Conservation (phyloP, 1,284 basidiomycete species). For the Baeospora myosura region DNA sequence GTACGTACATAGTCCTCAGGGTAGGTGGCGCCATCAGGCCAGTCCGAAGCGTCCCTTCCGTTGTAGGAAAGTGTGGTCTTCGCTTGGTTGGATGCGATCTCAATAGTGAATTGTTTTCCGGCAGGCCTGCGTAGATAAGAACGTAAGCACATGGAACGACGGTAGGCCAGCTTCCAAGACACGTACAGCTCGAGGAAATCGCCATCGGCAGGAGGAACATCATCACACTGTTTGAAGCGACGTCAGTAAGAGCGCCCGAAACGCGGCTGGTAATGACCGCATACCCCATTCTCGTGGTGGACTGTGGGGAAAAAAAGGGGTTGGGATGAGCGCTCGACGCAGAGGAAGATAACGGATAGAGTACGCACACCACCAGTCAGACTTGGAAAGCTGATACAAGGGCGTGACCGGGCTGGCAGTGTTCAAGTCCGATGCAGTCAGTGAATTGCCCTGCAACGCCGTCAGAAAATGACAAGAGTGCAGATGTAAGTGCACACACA, state of each 20-base stretch:
- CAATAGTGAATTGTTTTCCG: slow-evolving; percentile 21
- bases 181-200: slow-evolving; percentile 39
- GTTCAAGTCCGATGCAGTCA: slow-evolving; percentile 27
- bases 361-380: slow-evolving; percentile 29
- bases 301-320: slow-evolving; percentile 20
- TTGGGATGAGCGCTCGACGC: background rate
- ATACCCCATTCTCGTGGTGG: slow-evolving; percentile 33
- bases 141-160: background rate
- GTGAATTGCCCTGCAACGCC: slow-evolving; percentile 23
- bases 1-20: slow-evolving; percentile 12
- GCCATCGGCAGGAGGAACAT: slow-evolving; percentile 36
- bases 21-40: slow-evolving; percentile 12
- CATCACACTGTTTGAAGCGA: slow-evolving; percentile 30
- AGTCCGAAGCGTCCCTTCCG: slow-evolving; percentile 11
- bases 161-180: background rate
- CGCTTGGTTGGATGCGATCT: slow-evolving; percentile 15
- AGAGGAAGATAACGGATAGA: slow-evolving; percentile 2
- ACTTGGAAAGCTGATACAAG: slow-evolving; percentile 30
- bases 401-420: slow-evolving; percentile 32
- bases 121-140: slow-evolving; percentile 28
- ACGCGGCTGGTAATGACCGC: slow-evolving; percentile 7
- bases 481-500: slow-evolving; percentile 19
- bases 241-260: slow-evolving; percentile 1
- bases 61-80: slow-evolving; percentile 11
- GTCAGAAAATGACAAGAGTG: background rate